These are phyloP conservation scores for Aureobasidium sp. DNA, from an alignment of 2,329 filamentous ascomycete species.

Conservation along the genomic window DNA sequence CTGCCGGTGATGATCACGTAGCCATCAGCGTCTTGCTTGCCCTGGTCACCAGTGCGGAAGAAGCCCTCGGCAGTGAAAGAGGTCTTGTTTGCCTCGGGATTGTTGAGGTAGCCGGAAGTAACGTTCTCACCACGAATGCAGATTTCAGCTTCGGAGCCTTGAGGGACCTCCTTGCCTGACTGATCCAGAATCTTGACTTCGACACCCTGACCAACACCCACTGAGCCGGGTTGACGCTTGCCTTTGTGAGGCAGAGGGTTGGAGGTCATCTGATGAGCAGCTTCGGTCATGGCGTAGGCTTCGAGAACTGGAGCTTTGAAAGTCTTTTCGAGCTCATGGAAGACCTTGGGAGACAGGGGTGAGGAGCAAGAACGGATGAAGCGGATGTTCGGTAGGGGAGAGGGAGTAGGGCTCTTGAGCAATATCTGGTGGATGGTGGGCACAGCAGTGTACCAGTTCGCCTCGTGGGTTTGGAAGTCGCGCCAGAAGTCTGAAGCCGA, in stretches of 20 bases:
- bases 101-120: constrained; percentile 80
- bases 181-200: constrained; percentile 71
- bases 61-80: constrained; percentile 70
- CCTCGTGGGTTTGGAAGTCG: constrained; percentile 65
- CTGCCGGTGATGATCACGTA: constrained; percentile 84
- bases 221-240: constrained; percentile 72
- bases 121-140: constrained; percentile 78
- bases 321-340: constrained; percentile 68
- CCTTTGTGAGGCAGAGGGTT: constrained; percentile 54
- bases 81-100: constrained; percentile 64
- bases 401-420: constrained; percentile 64
- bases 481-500: constrained; percentile 77
- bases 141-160: constrained; percentile 71
- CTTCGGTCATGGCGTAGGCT: constrained; percentile 90
- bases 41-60: constrained; percentile 85
- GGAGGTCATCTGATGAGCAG: constrained; percentile 77
- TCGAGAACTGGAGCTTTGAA: constrained; percentile 78
- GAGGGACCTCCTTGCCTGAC: constrained; percentile 59
- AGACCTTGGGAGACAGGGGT: constrained; percentile 72
- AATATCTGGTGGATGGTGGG: constrained; percentile 89
- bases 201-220: constrained; percentile 77
- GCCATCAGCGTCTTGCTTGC: constrained; percentile 69
- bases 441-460: constrained; percentile 92
- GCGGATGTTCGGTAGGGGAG: constrained; percentile 63
- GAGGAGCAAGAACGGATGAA: constrained; percentile 87